Percentiles rank a stretch among this genome's conserved stretches.
Evolutionary conservation across 768 basidiomycete species (phyloP).

Genomic region (Paxillus rubicundulus): DNA sequence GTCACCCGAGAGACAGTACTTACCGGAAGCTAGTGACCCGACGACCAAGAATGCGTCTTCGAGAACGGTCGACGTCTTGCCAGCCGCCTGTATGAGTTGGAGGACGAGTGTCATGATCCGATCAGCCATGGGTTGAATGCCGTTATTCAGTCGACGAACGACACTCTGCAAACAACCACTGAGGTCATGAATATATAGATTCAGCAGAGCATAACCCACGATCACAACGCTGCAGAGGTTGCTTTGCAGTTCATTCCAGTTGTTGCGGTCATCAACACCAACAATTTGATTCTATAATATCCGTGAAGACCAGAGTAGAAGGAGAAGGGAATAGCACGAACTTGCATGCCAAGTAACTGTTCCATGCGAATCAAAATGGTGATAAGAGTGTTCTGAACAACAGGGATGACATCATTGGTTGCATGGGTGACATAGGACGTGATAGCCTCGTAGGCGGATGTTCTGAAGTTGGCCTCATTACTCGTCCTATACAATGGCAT

Average conservation of each 20-base stretch:
- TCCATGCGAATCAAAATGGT: constrained; percentile 90
- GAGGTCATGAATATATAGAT: neutral
- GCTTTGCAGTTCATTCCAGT: constrained; percentile 98
- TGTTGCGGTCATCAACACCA: constrained; percentile 93
- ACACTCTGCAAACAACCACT: constrained; percentile 54
- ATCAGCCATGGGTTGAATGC: constrained; percentile 87
- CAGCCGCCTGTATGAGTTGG: constrained; percentile 78
- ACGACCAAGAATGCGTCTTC: constrained; percentile 96
- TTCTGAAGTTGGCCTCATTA: constrained; percentile 92
- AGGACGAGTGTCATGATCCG: constrained; percentile 93
- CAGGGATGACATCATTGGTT: constrained; percentile 70
- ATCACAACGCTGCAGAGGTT: constrained; percentile 91
- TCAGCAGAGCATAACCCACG: constrained; percentile 43
- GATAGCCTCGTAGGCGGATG: constrained; percentile 95
- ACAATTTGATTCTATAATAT: constrained; percentile 78
- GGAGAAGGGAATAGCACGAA: constrained; percentile 32
- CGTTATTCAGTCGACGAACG: constrained; percentile 76
- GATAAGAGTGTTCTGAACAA: constrained; percentile 79
- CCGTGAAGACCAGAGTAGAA: neutral
- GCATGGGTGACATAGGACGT: constrained; percentile 83
- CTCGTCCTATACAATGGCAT: constrained; percentile 46
- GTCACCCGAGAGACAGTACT: constrained; percentile 9
- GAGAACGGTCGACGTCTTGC: constrained; percentile 90
- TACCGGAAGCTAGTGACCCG: constrained; percentile 79
- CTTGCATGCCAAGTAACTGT: constrained; percentile 79